phyloP scores from a whole-genome alignment of 1,284 basidiomycete genomes.

The Melanopsichium pennsylvanicum region DNA sequence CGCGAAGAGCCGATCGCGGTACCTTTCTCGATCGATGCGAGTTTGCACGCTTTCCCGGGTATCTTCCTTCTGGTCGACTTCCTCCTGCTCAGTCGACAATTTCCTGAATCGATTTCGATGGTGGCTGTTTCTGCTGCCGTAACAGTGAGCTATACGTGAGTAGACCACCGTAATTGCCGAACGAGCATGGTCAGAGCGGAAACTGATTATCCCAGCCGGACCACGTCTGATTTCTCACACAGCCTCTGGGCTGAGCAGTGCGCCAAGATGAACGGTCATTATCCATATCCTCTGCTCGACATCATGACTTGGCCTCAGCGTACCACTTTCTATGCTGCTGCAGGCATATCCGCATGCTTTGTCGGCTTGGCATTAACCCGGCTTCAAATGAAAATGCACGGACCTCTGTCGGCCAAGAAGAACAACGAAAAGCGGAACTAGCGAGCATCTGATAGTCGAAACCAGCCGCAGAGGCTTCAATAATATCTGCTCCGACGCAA shows the following conservation, averaged over 20 bases:
- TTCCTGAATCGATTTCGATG: slow-evolving; percentile 21
- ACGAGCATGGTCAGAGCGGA: too few relatives aligned
- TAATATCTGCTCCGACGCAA: too few relatives aligned
- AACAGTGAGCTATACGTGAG: slow-evolving; percentile 18
- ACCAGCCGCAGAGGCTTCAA: too few relatives aligned
- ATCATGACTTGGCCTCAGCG: slow-evolving; percentile 21
- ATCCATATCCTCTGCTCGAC: slow-evolving; percentile 50
- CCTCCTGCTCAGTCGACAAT: slow-evolving; percentile 22
- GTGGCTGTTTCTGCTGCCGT: slow-evolving; percentile 1
- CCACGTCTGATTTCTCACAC: not conserved
- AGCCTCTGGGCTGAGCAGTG: slow-evolving; percentile 50
- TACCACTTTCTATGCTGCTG: slow-evolving; percentile 23
- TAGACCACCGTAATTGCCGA: not conserved
- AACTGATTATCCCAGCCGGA: too few relatives aligned
- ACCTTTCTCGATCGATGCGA: slow-evolving; percentile 46
- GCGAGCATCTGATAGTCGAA: too few relatives aligned
- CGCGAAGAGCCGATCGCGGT: slow-evolving; percentile 32
- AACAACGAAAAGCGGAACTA: too few relatives aligned
- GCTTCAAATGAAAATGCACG: too few relatives aligned
- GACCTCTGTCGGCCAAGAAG: too few relatives aligned
- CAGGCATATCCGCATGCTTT: slow-evolving; percentile 4
- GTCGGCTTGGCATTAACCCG: slow-evolving; percentile 1
- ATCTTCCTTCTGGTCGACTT: slow-evolving; percentile 48
- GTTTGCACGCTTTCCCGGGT: slow-evolving; percentile 51
- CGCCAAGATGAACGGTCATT: slow-evolving; percentile 44